These are phyloP conservation scores for Trametes cingulata DNA, from an alignment of 768 basidiomycete genomes.

Conservation along the genomic window DNA sequence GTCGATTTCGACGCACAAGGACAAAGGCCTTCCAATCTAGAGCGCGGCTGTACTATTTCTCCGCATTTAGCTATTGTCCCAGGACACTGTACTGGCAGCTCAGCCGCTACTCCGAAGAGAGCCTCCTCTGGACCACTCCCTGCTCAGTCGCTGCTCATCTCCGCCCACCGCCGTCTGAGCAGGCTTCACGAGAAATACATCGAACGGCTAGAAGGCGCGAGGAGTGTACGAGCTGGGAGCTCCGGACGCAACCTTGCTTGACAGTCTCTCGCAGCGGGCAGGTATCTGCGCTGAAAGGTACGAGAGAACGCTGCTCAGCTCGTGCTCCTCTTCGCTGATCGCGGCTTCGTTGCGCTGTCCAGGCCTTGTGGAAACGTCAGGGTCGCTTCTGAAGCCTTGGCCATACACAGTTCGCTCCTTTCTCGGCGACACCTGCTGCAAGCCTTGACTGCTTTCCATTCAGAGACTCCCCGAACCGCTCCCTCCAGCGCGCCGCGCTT, in stretches of 20 bases:
- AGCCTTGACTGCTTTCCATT: too few relatives aligned
- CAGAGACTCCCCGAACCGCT: too few relatives aligned
- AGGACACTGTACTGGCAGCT: background rate
- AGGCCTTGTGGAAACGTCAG: too few relatives aligned
- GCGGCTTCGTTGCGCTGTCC: background rate
- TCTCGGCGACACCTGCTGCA: too few relatives aligned
- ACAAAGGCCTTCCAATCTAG: background rate
- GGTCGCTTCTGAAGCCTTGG: too few relatives aligned
- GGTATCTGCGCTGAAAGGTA: background rate
- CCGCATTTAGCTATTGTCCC: conserved; percentile 4
- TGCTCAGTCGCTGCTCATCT: background rate
- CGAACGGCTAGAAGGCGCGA: background rate
- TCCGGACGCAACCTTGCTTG: background rate
- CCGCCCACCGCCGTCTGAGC: background rate
- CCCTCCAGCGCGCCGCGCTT: too few relatives aligned
- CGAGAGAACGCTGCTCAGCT: background rate
- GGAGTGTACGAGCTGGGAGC: background rate
- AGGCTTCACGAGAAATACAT: background rate
- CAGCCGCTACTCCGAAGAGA: background rate
- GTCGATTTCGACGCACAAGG: background rate
- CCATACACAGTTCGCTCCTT: too few relatives aligned
- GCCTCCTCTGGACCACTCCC: background rate
- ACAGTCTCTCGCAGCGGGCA: background rate
- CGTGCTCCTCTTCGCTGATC: background rate
- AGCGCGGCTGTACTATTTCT: background rate